Base-by-base conservation (phyloP, 1,284 basidiomycete species). In the Sparassis latifolia region DNA sequence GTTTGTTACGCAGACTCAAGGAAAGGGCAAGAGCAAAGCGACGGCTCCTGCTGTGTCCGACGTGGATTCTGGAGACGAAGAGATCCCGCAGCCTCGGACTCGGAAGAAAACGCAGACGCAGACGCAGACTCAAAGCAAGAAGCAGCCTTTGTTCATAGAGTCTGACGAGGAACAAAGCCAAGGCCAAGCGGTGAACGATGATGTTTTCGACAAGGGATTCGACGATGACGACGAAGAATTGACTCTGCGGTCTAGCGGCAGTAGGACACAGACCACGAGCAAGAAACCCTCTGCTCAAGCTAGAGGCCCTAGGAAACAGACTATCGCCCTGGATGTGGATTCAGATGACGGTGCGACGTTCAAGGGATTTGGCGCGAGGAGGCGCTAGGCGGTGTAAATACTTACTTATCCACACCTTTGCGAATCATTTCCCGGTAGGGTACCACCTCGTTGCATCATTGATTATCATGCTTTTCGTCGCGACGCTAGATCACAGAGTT, bases 281-380 rank as follows among this genome's bases (percentile, higher is more conserved):
- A 20, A 20, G 20, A 20, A 20, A 20, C 20, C 20, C 20, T 20
- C 20, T 20, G 20, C 20, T 20, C 20, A 20, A 20, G 20, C 20
- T 20, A 20, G 20, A 20, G 20, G 20, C 20, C 20, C 20, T 20
- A 20, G 20, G 20, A 20, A 20, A 20, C 20, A 20, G 1, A 66
- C 71, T 27, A 62, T 73, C 4, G 63, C 82, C 40, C 67, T 73
- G 4, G 80, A 83, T 48, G 84, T 85, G 58, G 84, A 86, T 62
- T 85, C 82, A 10, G 85, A 87, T 57, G 82, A 87, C 53, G 83
- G 74, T 7, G 76, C 73, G 27, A 76, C 79, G 20, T 88, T 87
- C 68, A 79, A 77, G 56, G 84, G 84, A 4, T 85, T 86, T 57
- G 60, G 62, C 4, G 67, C 69, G 40, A 70, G 69, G 56, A 74